Percentiles rank a stretch among this genome's conserved stretches.
Conservation (phyloP, 75 land plant genomes). For the Sequoiadendron giganteum region DNA sequence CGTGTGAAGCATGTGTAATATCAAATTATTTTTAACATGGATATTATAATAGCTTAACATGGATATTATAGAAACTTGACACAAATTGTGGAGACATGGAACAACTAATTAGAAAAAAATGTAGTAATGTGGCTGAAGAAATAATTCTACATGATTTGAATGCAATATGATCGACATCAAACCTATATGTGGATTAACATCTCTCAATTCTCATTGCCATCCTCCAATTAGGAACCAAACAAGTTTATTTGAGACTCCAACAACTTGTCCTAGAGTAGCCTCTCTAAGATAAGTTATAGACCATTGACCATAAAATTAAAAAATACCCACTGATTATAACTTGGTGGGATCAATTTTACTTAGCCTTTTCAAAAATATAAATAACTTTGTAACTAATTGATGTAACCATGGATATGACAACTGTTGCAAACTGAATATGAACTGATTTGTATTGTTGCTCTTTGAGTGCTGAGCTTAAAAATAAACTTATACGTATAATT, state of each 20-base stretch:
- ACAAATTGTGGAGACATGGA: not conserved
- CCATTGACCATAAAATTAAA: too few species aligned
- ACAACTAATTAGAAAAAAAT: too few species aligned
- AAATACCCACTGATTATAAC: not conserved
- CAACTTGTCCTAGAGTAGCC: not conserved
- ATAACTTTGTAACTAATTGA: not conserved
- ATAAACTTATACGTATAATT: not conserved
- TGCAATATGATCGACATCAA: not conserved
- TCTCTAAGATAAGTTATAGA: not conserved
- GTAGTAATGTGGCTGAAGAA: not conserved
- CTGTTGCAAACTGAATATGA: not conserved
- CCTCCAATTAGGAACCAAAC: not conserved
- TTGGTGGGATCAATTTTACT: not conserved
- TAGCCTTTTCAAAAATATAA: not conserved
- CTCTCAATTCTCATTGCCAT: not conserved
- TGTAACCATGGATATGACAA: not conserved
- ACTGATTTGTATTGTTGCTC: not conserved
- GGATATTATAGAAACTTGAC: not conserved
- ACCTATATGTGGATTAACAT: not conserved
- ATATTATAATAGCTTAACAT: not conserved
- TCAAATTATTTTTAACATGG: too few species aligned
- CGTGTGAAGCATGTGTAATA: too few species aligned
- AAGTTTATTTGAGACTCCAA: not conserved
- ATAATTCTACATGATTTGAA: not conserved
- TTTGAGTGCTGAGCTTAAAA: not conserved